These are phyloP conservation scores for Hypericum perforatum DNA, from an alignment of 345 rosid species.

Conservation along the genomic window DNA sequence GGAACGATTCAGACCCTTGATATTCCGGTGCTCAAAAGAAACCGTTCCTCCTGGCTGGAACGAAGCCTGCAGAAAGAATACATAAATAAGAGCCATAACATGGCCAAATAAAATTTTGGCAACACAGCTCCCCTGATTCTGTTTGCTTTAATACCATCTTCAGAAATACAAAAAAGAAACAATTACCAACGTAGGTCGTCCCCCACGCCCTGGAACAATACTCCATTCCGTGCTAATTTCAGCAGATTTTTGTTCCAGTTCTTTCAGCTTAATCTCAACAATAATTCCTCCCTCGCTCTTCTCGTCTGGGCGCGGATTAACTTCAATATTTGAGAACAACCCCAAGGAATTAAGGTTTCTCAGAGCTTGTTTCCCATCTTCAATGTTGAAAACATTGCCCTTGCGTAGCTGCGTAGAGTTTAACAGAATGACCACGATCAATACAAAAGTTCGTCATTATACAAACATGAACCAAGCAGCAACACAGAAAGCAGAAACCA, in stretches of 20 bases:
- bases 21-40: conserved; percentile 88
- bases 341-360: conserved; percentile 76
- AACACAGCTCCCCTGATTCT: background rate
- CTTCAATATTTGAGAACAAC: conserved; percentile 89
- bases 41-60: conserved; percentile 98
- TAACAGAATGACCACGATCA: conserved; percentile 8
- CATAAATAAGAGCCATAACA: background rate
- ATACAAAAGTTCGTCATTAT: background rate
- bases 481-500: no score
- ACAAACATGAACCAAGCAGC: no score
- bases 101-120: conserved; percentile 2
- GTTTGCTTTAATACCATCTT: background rate
- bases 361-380: conserved; percentile 89
- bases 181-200: conserved; percentile 76
- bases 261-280: conserved; percentile 96
- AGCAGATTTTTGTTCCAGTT: conserved; percentile 93
- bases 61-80: conserved; percentile 50
- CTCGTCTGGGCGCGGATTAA: conserved; percentile 93
- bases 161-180: conserved; percentile 6
- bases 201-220: conserved; percentile 98
- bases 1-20: conserved; percentile 85
- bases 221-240: conserved; percentile 99
- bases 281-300: conserved; percentile 93
- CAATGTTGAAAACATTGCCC: conserved; percentile 85
- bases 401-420: conserved; percentile 54